A percentile compares a stretch with the other conserved stretches of the same genome.
Evolutionary conservation across 2,329 filamentous ascomycete species (phyloP).

Genomic region (Leptographium procerum): DNA sequence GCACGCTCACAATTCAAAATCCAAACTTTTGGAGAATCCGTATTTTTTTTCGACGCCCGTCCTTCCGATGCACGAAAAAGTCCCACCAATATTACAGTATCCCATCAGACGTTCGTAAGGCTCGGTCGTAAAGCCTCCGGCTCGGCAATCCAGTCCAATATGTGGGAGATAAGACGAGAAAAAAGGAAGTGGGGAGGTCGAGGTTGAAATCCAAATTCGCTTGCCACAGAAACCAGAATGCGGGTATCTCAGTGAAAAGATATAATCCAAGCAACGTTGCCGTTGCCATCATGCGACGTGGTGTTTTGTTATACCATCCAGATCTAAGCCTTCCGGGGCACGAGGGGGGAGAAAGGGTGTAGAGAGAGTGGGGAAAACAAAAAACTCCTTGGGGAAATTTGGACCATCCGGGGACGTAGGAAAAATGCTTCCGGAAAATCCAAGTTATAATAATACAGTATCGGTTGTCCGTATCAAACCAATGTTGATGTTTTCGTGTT

Average conservation of each 20-base stretch:
- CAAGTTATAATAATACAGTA: not conserved
- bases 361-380: constrained; percentile 1
- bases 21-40: constrained; percentile 4
- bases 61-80: not conserved
- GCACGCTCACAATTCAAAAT: not conserved
- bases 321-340: constrained; percentile 7
- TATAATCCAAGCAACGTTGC: constrained; percentile 1
- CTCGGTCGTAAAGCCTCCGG: not conserved
- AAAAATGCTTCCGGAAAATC: not conserved
- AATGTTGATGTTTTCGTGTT: not conserved
- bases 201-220: constrained; percentile 2
- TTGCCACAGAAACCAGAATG: constrained; percentile 7
- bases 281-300: constrained; percentile 3
- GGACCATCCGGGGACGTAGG: not conserved
- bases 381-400: constrained; percentile 2
- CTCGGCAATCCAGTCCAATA: not conserved
- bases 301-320: constrained; percentile 9
- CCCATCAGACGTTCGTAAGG: not conserved
- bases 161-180: not conserved
- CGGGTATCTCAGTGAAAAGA: constrained; percentile 8
- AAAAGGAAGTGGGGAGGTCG: not conserved
- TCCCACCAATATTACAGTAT: constrained; percentile 2
- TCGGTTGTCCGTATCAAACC: not conserved
- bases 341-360: not conserved
- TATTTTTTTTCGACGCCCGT: not conserved